Evolutionary conservation across 2,329 filamentous ascomycete species (phyloP).

Genomic region (Hirsutella rhossiliensis): DNA sequence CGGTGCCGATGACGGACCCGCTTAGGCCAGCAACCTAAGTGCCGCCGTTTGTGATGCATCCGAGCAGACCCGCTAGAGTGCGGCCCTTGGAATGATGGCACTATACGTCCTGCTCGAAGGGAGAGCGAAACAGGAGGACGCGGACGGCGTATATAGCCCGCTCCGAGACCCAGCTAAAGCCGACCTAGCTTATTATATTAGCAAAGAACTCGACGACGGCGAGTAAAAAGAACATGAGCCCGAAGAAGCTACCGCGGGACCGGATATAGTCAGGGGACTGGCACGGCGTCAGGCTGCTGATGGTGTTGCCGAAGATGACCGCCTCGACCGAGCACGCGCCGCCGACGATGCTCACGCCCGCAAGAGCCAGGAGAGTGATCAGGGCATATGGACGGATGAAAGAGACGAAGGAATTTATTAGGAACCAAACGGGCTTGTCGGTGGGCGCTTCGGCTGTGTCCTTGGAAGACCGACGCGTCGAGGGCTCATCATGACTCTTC

Average conservation of each 20-base stretch:
- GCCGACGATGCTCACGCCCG: constrained; percentile 34
- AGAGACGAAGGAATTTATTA: background rate
- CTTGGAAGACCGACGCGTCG: background rate
- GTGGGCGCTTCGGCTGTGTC: background rate
- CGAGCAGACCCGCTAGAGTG: constrained; percentile 39
- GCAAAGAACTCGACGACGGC: constrained; percentile 29
- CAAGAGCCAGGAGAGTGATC: constrained; percentile 15
- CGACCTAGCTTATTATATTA: constrained; percentile 39
- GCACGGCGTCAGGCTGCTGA: constrained; percentile 27
- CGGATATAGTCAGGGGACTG: constrained; percentile 18
- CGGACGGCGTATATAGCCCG: constrained; percentile 46
- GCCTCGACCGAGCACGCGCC: constrained; percentile 35
- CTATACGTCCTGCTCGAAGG: constrained; percentile 50
- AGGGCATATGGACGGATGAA: constrained; percentile 5
- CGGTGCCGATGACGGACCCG: constrained; percentile 51
- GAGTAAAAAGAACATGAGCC: constrained; percentile 26
- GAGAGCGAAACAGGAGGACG: constrained; percentile 44
- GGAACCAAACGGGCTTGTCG: background rate
- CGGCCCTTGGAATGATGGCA: constrained; percentile 54
- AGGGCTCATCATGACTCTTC: background rate
- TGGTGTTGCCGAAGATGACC: constrained; percentile 25
- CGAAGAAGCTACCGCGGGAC: constrained; percentile 26
- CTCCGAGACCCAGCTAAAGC: constrained; percentile 35
- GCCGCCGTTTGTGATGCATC: constrained; percentile 53
- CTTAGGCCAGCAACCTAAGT: constrained; percentile 49